Percentiles rank a stretch among this genome's conserved stretches.
These are phyloP conservation scores for Solidago caesia DNA, from an alignment of 129 eudicot genomes.

Conservation along the genomic window DNA sequence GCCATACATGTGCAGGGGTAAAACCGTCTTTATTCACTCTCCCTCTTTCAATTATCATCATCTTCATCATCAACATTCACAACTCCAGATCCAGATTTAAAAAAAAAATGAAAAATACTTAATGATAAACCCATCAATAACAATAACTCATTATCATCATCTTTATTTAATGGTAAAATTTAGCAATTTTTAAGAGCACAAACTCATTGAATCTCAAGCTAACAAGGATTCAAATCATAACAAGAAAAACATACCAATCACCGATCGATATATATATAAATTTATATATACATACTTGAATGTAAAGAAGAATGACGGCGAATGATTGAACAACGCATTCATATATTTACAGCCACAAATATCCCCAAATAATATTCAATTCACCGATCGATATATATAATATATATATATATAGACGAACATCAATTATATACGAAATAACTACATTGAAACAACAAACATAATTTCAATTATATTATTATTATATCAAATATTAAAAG, in stretches of 20 bases:
- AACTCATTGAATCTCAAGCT: conserved; percentile 18
- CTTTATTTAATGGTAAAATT: conserved; percentile 24
- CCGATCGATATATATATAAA: too few species aligned
- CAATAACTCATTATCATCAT: conserved; percentile 4
- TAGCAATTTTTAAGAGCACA: conserved; percentile 16
- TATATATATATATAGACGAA: neutral
- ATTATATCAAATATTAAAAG: too few species aligned
- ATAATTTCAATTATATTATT: neutral
- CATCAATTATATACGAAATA: conserved; percentile 15
- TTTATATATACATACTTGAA: conserved; percentile 39
- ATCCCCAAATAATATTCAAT: conserved; percentile 2
- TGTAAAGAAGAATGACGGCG: conserved; percentile 68
- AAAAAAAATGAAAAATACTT: too few species aligned
- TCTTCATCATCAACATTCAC: too few species aligned
- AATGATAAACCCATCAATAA: conserved; percentile 9
- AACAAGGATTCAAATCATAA: conserved; percentile 18
- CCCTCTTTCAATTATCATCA: too few species aligned
- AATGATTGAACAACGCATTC: conserved; percentile 67
- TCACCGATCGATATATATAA: neutral
- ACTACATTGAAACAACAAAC: conserved; percentile 26
- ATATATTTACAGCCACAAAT: conserved; percentile 20
- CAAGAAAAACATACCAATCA: conserved; percentile 30
- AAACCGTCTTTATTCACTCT: too few species aligned
- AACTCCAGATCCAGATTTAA: too few species aligned
- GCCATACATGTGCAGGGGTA: too few species aligned